Percentiles rank a stretch among this genome's conserved stretches.
These are phyloP conservation scores for Kwoniella mangroviensis DNA, from an alignment of 768 basidiomycete genomes.

Conservation along the genomic window DNA sequence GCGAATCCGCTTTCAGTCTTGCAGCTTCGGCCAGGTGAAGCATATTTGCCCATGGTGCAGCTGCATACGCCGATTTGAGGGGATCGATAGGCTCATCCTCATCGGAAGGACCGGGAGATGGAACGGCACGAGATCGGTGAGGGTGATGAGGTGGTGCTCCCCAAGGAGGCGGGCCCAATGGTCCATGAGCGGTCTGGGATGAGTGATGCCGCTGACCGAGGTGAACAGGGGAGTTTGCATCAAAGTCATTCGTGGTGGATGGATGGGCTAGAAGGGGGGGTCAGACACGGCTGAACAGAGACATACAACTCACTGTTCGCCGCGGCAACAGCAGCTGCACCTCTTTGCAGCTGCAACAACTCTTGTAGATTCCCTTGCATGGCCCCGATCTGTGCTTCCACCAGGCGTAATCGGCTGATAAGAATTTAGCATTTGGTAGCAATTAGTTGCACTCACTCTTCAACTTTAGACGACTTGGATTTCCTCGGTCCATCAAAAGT, in stretches of 20 bases:
- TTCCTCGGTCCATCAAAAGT: slow-evolving; percentile 51
- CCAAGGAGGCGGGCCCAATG: slow-evolving; percentile 6
- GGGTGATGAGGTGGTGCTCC: slow-evolving; percentile 8
- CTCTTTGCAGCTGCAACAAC: slow-evolving; percentile 41
- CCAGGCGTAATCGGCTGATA: slow-evolving; percentile 41
- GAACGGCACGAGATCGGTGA: not conserved
- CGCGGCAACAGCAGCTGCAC: slow-evolving; percentile 5
- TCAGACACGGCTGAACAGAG: not conserved
- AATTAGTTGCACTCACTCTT: slow-evolving; percentile 40
- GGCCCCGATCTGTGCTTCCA: slow-evolving; percentile 47
- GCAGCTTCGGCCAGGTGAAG: slow-evolving; percentile 49
- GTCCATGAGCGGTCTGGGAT: not conserved
- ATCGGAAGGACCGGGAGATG: slow-evolving; percentile 29
- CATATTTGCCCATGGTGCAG: slow-evolving; percentile 48
- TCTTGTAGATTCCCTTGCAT: slow-evolving; percentile 45
- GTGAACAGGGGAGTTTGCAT: not conserved
- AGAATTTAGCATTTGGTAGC: not conserved
- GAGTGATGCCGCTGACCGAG: not conserved
- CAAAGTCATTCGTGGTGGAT: not conserved
- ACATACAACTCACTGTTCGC: not conserved
- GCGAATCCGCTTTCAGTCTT: slow-evolving; percentile 43
- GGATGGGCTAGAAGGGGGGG: not conserved
- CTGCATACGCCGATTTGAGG: slow-evolving; percentile 15
- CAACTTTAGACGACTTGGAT: slow-evolving; percentile 45
- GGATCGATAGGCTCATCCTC: slow-evolving; percentile 42